phyloP scores from a whole-genome alignment of 169 alveolate genomes.

The Miamiensis avidus region DNA sequence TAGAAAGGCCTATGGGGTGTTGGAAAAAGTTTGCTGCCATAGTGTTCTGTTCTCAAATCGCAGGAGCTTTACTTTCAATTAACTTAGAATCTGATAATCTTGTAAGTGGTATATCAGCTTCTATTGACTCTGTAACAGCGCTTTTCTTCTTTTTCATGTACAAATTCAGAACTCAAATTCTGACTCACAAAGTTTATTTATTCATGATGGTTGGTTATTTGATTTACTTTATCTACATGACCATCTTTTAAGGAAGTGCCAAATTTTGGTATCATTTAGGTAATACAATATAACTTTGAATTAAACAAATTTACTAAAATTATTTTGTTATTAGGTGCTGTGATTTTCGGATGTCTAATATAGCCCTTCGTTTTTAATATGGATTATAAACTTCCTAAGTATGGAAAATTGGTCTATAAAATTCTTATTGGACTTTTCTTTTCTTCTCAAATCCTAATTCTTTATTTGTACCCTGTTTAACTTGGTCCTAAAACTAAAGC shows the following conservation, averaged over 20 bases:
- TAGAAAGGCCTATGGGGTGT: neutral
- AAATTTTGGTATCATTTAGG: no score
- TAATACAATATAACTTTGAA: no score
- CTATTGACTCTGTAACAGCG: neutral
- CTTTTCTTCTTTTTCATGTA: no score
- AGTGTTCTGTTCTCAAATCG: neutral
- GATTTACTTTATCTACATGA: neutral
- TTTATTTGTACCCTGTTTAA: no score
- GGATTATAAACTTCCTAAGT: neutral
- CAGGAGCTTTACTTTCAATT: neutral
- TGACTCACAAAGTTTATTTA: neutral
- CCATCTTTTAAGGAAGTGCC: no score
- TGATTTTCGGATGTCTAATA: neutral
- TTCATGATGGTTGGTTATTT: neutral
- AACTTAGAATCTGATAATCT: neutral
- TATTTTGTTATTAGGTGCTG: neutral
- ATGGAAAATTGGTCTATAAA: no score
- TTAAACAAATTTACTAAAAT: no score
- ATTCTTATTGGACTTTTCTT: no score
- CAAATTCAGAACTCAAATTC: neutral
- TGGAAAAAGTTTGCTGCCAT: neutral
- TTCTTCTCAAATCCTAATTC: no score
- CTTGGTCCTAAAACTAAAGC: no score
- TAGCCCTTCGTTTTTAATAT: neutral
- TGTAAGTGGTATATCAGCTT: neutral